These are phyloP conservation scores for Zygosaccharomyces pseudobailii DNA, from an alignment of 1,139 yeast genomes.

Conservation along the genomic window DNA sequence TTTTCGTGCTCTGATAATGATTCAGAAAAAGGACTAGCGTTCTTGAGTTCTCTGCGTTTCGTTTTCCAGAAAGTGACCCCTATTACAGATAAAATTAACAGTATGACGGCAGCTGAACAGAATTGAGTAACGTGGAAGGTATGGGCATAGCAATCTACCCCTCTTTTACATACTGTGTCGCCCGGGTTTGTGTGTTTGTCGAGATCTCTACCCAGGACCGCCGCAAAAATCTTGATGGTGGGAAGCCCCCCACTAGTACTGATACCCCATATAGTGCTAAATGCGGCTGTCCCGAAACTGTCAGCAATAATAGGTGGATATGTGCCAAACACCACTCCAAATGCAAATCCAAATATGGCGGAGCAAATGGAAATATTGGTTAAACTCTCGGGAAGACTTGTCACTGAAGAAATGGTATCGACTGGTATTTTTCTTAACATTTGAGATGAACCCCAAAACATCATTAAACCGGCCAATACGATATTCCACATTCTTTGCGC, in stretches of 20 bases:
- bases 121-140: conserved; percentile 24
- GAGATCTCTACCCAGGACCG: conserved; percentile 41
- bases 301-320: conserved; percentile 80
- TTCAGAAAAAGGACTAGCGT: neutral
- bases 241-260: conserved; percentile 53
- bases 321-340: conserved; percentile 76
- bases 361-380: conserved; percentile 50
- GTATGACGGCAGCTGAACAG: conserved; percentile 15
- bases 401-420: neutral
- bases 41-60: neutral
- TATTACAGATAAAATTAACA: conserved; percentile 14
- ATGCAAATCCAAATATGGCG: conserved; percentile 60
- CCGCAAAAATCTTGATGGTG: conserved; percentile 38
- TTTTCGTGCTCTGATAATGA: neutral
- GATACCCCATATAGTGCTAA: conserved; percentile 79
- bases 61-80: conserved; percentile 7
- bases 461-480: conserved; percentile 44
- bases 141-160: conserved; percentile 26
- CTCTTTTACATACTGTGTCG: conserved; percentile 22
- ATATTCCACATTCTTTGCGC: conserved; percentile 68
- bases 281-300: conserved; percentile 63
- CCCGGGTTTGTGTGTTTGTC: conserved; percentile 24
- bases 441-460: conserved; percentile 45
- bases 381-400: conserved; percentile 26
- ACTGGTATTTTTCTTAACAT: conserved; percentile 18